Percentiles rank a stretch among this genome's conserved stretches.
These are phyloP conservation scores for Talaromyces funiculosus DNA, from an alignment of 2,329 filamentous ascomycete genomes.

Conservation along the genomic window DNA sequence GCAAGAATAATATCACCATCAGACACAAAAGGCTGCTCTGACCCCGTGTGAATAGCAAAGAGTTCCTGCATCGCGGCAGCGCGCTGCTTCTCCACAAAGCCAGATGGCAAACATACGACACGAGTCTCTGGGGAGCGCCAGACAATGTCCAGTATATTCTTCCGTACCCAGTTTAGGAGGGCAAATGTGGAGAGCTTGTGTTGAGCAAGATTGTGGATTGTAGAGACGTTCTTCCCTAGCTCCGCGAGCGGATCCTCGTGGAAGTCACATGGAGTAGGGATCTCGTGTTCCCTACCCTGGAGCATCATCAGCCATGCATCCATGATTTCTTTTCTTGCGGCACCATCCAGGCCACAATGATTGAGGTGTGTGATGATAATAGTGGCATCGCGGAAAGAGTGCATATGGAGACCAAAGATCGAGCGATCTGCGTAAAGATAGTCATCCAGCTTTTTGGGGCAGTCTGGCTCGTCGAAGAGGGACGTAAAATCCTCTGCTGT, in stretches of 20 bases:
- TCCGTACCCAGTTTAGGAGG: neutral
- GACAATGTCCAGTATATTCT: neutral
- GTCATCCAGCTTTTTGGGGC: neutral
- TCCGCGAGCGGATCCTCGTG: neutral
- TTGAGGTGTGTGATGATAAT: neutral
- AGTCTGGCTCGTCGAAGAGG: neutral
- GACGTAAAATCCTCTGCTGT: neutral
- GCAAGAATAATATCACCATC: neutral
- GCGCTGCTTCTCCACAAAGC: neutral
- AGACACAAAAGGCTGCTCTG: neutral
- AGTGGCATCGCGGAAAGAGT: neutral
- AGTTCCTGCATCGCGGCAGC: neutral
- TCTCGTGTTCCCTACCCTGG: neutral
- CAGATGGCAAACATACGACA: neutral
- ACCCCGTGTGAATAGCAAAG: neutral
- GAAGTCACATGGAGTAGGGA: neutral
- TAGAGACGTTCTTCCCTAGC: neutral
- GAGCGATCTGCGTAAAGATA: neutral
- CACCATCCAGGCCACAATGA: neutral
- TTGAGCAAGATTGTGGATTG: neutral
- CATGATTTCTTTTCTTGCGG: neutral
- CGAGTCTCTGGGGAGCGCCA: neutral
- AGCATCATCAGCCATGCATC: neutral
- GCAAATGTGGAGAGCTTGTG: neutral
- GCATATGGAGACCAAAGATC: neutral